Evolutionary conservation across 768 basidiomycete species (phyloP).

Genomic region (Hygrocybe coccinea): DNA sequence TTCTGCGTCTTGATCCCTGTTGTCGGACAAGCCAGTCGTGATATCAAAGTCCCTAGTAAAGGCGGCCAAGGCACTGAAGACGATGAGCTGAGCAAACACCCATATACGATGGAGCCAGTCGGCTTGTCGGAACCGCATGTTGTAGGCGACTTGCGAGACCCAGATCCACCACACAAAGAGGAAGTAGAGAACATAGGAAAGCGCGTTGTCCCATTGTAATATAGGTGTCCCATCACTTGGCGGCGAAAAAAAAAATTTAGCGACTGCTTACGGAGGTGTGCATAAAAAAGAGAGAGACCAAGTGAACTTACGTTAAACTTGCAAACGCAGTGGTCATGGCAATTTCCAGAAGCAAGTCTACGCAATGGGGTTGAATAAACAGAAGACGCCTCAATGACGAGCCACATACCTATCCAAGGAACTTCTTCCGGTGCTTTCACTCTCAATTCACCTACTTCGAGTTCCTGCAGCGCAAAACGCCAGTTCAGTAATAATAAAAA

Average conservation of each 20-base stretch:
- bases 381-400: no score
- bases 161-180: background rate
- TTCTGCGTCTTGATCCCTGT: background rate
- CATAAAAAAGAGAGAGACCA: background rate
- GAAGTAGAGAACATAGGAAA: background rate
- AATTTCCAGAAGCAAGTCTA: background rate
- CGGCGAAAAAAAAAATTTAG: background rate
- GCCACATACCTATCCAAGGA: background rate
- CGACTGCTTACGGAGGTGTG: no score
- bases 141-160: background rate
- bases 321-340: constrained; percentile 4
- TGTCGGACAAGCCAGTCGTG: background rate
- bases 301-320: background rate
- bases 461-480: background rate
- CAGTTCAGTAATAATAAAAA: no score
- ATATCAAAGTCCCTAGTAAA: constrained; percentile 6
- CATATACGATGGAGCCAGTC: background rate
- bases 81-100: background rate
- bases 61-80: constrained; percentile 4
- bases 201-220: background rate
- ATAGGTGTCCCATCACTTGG: constrained; percentile 1
- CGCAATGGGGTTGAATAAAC: no score
- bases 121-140: constrained; percentile 1
- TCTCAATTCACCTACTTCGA: background rate
- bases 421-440: background rate